phyloP scores from a whole-genome alignment of 129 eudicot species.

The Oenanthe sinensis region DNA sequence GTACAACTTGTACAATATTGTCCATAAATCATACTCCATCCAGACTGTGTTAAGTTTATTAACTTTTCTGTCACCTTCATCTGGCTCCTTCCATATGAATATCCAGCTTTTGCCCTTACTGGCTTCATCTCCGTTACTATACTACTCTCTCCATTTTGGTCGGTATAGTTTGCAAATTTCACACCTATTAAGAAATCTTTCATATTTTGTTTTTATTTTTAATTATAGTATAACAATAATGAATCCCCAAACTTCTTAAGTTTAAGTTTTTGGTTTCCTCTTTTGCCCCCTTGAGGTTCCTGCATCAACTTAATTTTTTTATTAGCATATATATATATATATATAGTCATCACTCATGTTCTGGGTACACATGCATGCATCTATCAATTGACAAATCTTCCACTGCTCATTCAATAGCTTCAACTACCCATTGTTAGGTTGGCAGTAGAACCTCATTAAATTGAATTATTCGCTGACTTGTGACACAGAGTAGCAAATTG shows the following conservation, averaged over 20 bases:
- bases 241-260: neutral
- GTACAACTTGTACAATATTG: too few species aligned
- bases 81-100: neutral
- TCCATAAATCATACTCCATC: too few species aligned
- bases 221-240: neutral
- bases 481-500: neutral
- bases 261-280: neutral
- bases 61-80: neutral
- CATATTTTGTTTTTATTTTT: too few species aligned
- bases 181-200: too few species aligned
- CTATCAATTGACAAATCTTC: neutral
- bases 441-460: constrained; percentile 5
- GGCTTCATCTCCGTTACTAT: too few species aligned
- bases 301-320: neutral
- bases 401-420: constrained; percentile 6
- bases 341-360: neutral
- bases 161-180: too few species aligned
- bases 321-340: neutral
- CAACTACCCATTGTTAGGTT: constrained; percentile 14
- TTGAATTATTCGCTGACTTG: neutral
- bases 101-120: too few species aligned
- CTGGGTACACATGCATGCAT: neutral
- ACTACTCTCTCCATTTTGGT: too few species aligned
- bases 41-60: too few species aligned
- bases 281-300: neutral